phyloP scores from a whole-genome alignment of 306 rosid genomes.

The Betula pendula region DNA sequence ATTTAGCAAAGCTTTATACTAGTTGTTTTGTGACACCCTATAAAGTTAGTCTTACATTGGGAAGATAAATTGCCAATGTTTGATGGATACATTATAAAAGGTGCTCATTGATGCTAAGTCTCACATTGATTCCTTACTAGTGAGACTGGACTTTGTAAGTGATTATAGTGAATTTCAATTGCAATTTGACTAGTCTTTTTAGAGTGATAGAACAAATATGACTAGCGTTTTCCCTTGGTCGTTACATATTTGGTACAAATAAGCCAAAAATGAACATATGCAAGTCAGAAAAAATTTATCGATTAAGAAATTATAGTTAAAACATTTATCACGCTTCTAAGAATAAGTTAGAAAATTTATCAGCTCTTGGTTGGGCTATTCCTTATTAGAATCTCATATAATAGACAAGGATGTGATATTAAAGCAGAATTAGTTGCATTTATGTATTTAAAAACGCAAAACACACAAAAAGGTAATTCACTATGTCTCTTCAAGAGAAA shows the following conservation, averaged over 20 bases:
- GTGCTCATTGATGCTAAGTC: no score
- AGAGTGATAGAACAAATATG: no score
- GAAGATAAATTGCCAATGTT: no score
- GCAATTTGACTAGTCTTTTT: no score
- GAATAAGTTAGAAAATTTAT: neutral
- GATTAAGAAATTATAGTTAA: neutral
- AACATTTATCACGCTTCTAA: neutral
- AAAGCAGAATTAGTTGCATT: neutral
- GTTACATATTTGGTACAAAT: neutral
- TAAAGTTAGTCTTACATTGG: no score
- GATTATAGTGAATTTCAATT: no score
- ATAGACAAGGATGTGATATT: neutral
- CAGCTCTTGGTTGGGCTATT: neutral
- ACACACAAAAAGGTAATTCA: neutral
- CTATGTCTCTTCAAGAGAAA: neutral
- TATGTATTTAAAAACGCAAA: neutral
- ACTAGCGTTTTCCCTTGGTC: no score
- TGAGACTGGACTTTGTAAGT: no score
- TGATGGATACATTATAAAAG: no score
- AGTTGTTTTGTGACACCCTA: neutral
- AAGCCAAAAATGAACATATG: neutral
- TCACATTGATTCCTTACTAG: no score
- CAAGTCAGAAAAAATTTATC: no score
- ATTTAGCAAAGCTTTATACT: neutral
- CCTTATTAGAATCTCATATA: neutral